Evolutionary conservation across 441 rosid genomes (phyloP), one percentile per base, ranked within the genome.

Genomic region (Corymbia calophylla): DNA sequence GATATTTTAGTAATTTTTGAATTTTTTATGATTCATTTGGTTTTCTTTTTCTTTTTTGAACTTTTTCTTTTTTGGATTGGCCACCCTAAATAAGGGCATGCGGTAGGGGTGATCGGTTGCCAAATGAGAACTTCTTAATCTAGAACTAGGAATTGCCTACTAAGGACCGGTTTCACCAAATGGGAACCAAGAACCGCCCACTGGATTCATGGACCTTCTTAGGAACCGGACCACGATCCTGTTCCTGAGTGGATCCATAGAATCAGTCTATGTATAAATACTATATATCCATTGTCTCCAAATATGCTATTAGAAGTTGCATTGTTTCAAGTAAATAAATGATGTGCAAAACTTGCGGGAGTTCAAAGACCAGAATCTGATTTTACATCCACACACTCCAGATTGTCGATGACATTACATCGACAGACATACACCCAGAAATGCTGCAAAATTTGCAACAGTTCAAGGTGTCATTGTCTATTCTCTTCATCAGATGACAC

Each of bases 191-290:
- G 25, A 23, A 58, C 10, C 25, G 0, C 6, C 14, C 6, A 4
- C 3, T 56, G 6, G 0, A 23, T 23, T 56, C 1, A 9, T 9
- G 3, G 62, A 56, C 0, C 0, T 13, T 23, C 3, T 0, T 23
- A 0, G 1, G 3, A 56, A 56, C 3, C 9, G 9, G 13, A 56
- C 3, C 29, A 58, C 17, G 0, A 23, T 56, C 0, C 0, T 3
- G 14, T 13, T 58, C 0, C 0, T 1, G 9, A 25, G 1, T 58
- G 25, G 6, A 13, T 58, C 29, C 62, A 58, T 58, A 23, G 7
- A 58, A 58, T 25, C 64, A 11, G 0, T 58, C 1, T 2, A 25
- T 25, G 1, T 58, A 58, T 58, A 3, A 10, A 58, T 58, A 25
- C 64, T 25, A 58, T 25, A 21, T 4, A 58, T 58, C 25, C n/a